Conservation (phyloP, 768 basidiomycete species). For the Mycena albidolilacea region DNA sequence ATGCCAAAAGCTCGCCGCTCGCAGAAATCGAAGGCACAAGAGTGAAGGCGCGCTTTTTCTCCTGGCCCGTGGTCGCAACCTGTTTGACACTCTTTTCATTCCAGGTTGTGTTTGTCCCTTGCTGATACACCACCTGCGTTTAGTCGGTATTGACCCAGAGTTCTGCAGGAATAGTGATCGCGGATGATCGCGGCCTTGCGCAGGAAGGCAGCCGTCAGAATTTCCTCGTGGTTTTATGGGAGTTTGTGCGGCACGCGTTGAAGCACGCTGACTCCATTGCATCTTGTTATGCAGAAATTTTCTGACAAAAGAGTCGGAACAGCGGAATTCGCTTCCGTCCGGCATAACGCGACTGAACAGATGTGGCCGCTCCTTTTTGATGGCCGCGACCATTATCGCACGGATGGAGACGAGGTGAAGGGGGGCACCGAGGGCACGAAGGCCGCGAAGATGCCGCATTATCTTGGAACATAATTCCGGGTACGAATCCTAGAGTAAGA, state of each 20-base stretch:
- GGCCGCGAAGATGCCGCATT: slow-evolving; percentile 30
- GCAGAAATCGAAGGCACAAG: slow-evolving; percentile 43
- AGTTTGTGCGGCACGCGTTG: slow-evolving; percentile 56
- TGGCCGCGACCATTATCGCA: slow-evolving; percentile 48
- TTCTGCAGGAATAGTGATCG: slow-evolving; percentile 44
- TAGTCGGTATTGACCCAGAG: no score
- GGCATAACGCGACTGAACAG: slow-evolving; percentile 43
- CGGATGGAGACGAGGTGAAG: slow-evolving; percentile 46
- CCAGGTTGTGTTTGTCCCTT: slow-evolving; percentile 48
- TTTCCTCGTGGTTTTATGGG: slow-evolving; percentile 46
- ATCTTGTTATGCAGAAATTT: slow-evolving; percentile 37
- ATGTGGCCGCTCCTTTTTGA: slow-evolving; percentile 43
- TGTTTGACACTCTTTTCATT: slow-evolving; percentile 50
- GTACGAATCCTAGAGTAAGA: neutral
- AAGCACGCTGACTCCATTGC: slow-evolving; percentile 44
- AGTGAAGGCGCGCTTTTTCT: slow-evolving; percentile 61
- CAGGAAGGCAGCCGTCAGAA: slow-evolving; percentile 37
- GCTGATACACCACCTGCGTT: slow-evolving; percentile 48
- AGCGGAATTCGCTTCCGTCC: slow-evolving; percentile 47
- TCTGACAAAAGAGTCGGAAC: slow-evolving; percentile 42
- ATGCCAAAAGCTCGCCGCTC: slow-evolving; percentile 48
- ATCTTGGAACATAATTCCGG: slow-evolving; percentile 24
- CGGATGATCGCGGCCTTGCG: slow-evolving; percentile 44
- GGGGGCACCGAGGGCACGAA: slow-evolving; percentile 42
- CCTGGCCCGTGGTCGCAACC: slow-evolving; percentile 50